These are phyloP conservation scores for Gossypium schwendimanii DNA, from an alignment of 441 rosid genomes.

Conservation along the genomic window DNA sequence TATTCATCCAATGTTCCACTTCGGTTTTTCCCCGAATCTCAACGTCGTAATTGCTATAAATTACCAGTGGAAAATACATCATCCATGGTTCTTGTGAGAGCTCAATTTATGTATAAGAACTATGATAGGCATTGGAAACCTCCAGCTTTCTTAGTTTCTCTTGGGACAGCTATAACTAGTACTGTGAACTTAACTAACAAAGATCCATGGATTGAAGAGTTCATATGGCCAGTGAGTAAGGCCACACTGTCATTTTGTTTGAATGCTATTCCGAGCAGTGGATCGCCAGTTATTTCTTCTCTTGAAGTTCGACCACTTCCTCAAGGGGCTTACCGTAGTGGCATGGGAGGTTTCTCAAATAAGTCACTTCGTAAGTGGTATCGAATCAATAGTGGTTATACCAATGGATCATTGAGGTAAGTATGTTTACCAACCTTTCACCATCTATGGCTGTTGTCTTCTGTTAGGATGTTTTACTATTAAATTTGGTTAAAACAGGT, in stretches of 20 bases:
- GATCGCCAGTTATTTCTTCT: conserved; percentile 71
- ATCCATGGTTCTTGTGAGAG: conserved; percentile 57
- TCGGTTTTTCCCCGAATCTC: conserved; percentile 56
- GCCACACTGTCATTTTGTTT: conserved; percentile 54
- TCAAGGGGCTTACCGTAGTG: conserved; percentile 52
- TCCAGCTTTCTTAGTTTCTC: conserved; percentile 64
- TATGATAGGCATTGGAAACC: conserved; percentile 58
- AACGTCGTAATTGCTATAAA: conserved; percentile 47
- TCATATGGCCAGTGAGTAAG: conserved; percentile 47
- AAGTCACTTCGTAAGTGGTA: conserved; percentile 45
- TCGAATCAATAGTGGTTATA: conserved; percentile 63
- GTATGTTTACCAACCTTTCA: neutral
- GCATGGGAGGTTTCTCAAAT: conserved; percentile 28
- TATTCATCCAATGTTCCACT: conserved; percentile 33
- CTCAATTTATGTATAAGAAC: conserved; percentile 63
- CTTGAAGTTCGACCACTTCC: conserved; percentile 79
- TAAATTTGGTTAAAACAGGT: conserved; percentile 36
- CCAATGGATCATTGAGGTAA: conserved; percentile 28
- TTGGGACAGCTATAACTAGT: conserved; percentile 51
- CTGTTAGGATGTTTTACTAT: neutral
- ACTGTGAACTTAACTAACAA: conserved; percentile 49
- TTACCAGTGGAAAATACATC: conserved; percentile 47
- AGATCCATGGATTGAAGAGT: conserved; percentile 85
- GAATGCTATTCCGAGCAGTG: conserved; percentile 38
- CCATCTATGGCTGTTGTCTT: neutral